Conservation (phyloP, 2,329 filamentous ascomycete genomes). For the Tothia fuscella region DNA sequence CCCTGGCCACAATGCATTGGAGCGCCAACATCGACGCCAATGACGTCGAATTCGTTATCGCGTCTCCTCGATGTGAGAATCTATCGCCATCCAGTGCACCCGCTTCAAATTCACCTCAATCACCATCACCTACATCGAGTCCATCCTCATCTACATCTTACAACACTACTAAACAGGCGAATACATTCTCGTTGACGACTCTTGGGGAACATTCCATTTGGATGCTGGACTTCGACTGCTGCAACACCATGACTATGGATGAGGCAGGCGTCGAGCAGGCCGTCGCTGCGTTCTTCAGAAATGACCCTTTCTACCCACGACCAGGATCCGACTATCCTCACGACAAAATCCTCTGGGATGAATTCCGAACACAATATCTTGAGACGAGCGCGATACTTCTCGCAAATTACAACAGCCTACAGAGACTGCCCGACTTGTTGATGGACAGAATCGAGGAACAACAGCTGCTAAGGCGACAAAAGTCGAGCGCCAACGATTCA, state of each 20-base stretch:
- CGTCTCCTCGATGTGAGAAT: constrained; percentile 11
- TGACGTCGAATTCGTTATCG: constrained; percentile 46
- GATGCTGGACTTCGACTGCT: constrained; percentile 47
- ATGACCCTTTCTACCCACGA: constrained; percentile 41
- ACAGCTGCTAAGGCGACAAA: too few relatives aligned
- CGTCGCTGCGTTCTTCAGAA: constrained; percentile 33
- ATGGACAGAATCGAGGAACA: constrained; percentile 3
- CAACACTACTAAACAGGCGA: neutral
- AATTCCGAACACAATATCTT: constrained; percentile 5
- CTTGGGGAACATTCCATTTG: constrained; percentile 15
- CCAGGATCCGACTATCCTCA: constrained; percentile 17
- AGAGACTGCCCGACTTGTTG: neutral
- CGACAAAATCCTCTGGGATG: constrained; percentile 2
- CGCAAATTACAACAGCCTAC: neutral
- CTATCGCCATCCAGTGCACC: too few relatives aligned
- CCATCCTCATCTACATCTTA: neutral
- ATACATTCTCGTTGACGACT: too few relatives aligned
- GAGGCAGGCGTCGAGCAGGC: constrained; percentile 29
- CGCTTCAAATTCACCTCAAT: neutral
- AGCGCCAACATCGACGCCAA: constrained; percentile 35
- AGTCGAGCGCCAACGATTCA: too few relatives aligned
- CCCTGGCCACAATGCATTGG: constrained; percentile 42
- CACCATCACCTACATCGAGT: neutral
- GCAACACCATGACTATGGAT: constrained; percentile 39
- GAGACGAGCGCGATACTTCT: constrained; percentile 5